Evolutionary conservation across 2,329 filamentous ascomycete genomes (phyloP).

Genomic region (Botrytis fabae): DNA sequence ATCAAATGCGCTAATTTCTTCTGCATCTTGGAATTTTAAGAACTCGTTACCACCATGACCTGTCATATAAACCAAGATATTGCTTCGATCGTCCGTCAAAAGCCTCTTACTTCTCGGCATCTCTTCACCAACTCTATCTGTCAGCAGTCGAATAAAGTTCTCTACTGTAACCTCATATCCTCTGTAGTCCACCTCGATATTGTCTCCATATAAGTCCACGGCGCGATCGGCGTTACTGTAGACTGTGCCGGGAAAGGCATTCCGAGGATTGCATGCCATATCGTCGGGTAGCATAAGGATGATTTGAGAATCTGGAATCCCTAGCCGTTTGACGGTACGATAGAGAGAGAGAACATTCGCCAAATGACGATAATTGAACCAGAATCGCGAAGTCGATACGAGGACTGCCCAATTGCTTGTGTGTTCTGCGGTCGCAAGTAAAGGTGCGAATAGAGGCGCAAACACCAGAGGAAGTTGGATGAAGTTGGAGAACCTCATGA

Average conservation of each 20-base stretch:
- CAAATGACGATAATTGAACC: constrained; percentile 99
- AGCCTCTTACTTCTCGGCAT: constrained; percentile 93
- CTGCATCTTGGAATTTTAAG: constrained; percentile 95
- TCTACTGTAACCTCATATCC: constrained; percentile 99
- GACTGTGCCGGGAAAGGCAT: constrained; percentile 94
- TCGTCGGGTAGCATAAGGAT: constrained; percentile 99
- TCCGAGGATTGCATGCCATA: constrained; percentile 99
- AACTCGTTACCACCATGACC: constrained; percentile 98
- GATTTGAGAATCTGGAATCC: constrained; percentile 97
- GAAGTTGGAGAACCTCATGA: constrained; percentile 54
- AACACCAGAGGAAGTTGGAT: constrained; percentile 47
- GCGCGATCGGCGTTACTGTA: constrained; percentile 98
- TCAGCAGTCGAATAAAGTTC: constrained; percentile 94
- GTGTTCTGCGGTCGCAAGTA: constrained; percentile 62
- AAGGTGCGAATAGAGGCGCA: constrained; percentile 49
- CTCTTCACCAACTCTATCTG: constrained; percentile 89
- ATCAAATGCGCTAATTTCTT: constrained; percentile 96
- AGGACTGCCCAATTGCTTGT: constrained; percentile 99
- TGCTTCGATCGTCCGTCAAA: constrained; percentile 91
- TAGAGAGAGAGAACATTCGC: constrained; percentile 97
- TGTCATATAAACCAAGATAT: constrained; percentile 99
- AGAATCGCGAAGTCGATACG: constrained; percentile 97
- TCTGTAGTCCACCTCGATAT: constrained; percentile 97
- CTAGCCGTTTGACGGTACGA: constrained; percentile 94
- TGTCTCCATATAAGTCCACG: constrained; percentile 95